Percentiles rank a stretch among this genome's conserved stretches.
These are phyloP conservation scores for Clavispora carvajalis DNA, from an alignment of 805 yeast genomes.

Conservation along the genomic window DNA sequence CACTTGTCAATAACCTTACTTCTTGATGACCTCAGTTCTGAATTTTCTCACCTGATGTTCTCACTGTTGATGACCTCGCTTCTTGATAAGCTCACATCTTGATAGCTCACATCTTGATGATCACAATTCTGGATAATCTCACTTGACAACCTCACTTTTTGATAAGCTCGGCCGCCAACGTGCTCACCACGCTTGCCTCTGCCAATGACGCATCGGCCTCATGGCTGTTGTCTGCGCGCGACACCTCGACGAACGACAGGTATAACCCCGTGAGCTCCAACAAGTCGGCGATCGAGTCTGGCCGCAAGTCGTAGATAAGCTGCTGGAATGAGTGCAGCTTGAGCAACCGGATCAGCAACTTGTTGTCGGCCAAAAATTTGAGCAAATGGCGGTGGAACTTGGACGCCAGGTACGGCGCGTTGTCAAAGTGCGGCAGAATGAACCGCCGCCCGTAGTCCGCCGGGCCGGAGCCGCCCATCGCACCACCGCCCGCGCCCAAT, in stretches of 20 bases:
- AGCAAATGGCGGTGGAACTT: conserved; percentile 48
- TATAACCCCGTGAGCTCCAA: conserved; percentile 42
- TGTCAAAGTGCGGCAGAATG: conserved; percentile 21
- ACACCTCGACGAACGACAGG: conserved; percentile 41
- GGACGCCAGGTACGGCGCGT: conserved; percentile 38
- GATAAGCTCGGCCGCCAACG: conserved; percentile 14
- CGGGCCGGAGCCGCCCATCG: neutral
- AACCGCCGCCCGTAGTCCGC: conserved; percentile 5
- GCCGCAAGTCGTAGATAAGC: conserved; percentile 44
- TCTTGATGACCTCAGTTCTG: no score
- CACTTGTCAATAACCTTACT: no score
- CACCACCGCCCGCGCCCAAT: neutral
- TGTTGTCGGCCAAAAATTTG: conserved; percentile 48
- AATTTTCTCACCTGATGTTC: no score
- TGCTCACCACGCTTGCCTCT: conserved; percentile 22
- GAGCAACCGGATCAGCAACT: conserved; percentile 42
- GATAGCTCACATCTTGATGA: no score
- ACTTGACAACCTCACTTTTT: conserved; percentile 3
- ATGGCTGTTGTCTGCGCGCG: conserved; percentile 19
- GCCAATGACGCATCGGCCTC: conserved; percentile 12
- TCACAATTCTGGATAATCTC: no score
- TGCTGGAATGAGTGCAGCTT: conserved; percentile 49
- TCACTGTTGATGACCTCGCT: no score
- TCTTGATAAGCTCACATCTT: no score
- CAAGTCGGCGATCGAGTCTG: conserved; percentile 43